Base-by-base conservation (phyloP, 148 eudicot species). In the Silene latifolia region DNA sequence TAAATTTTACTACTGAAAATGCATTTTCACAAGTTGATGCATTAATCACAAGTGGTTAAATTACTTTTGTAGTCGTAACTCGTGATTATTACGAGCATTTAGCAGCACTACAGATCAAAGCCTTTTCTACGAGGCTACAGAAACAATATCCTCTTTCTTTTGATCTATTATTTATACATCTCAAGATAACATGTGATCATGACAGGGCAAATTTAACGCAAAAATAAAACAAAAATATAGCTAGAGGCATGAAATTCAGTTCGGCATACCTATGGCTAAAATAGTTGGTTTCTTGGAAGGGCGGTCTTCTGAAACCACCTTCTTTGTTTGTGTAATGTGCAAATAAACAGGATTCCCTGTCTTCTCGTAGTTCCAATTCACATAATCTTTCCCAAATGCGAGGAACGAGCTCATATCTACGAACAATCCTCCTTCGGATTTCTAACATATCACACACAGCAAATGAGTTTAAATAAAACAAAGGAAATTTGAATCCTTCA, bases 231-330 rank as follows among this genome's bases (percentile, higher is more conserved):
- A 58, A 3, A 15, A 47, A 42, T 23, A 58, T 20, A 39, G 24
- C 6, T 4, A 12, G 69, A 78, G 21, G 53, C 18, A 46, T 4
- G 35, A 23, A 70, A 20, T 62, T 42, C 42, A 32, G 73, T 23
- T 53, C 46, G 14, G 62, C 63, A 71, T 89, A 94, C 98, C 98
- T 75, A 94, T 94, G 51, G 98, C 98, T 78, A 94, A 82, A 69
- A 89, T 89, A 75, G 97, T 94, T 8, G 98, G 98, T 79, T 94
- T 94, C 83, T 94, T 94, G 58, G 88, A 83, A 66, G 97, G 98
- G 58, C 97, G 87, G 58, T 94, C 97, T 82, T 94, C 98, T 24
- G 96, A 76, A 82, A 87, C 88, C 67, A 82, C 84, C 89, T 94
- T 91, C 81, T 76, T 73, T 68, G 86, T 91, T 85, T 88, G 97